These are phyloP conservation scores for Zhuliangozyma blackwelliae DNA, from an alignment of 1,139 yeast genomes.

Conservation along the genomic window DNA sequence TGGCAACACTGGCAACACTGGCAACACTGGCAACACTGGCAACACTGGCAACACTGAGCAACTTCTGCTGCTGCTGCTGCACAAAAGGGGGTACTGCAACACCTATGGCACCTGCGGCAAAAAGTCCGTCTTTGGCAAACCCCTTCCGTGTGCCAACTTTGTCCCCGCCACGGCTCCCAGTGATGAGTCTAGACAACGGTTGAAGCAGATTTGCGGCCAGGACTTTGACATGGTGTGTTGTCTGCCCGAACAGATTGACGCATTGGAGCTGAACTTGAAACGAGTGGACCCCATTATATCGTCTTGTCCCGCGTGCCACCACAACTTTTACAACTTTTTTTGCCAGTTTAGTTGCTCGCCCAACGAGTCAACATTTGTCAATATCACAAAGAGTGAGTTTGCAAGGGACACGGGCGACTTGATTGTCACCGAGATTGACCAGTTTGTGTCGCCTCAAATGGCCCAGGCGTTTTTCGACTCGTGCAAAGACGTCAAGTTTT, in stretches of 20 bases:
- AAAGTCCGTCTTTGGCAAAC: slow-evolving; percentile 70
- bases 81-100: slow-evolving; percentile 44
- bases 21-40: too few species aligned
- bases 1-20: too few species aligned
- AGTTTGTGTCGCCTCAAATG: slow-evolving; percentile 53
- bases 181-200: slow-evolving; percentile 38
- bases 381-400: slow-evolving; percentile 52
- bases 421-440: slow-evolving; percentile 69
- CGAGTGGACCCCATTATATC: slow-evolving; percentile 77
- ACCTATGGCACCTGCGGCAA: slow-evolving; percentile 74
- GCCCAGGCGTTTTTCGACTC: slow-evolving; percentile 73
- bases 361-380: slow-evolving; percentile 69
- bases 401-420: slow-evolving; percentile 51
- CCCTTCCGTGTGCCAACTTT: slow-evolving; percentile 72
- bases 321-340: slow-evolving; percentile 79
- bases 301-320: slow-evolving; percentile 91
- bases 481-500: slow-evolving; percentile 84
- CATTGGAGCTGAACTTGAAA: slow-evolving; percentile 50
- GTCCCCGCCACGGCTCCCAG: slow-evolving; percentile 44
- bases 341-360: slow-evolving; percentile 92
- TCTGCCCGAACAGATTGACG: slow-evolving; percentile 30
- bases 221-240: slow-evolving; percentile 51
- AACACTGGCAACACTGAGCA: too few species aligned
- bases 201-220: slow-evolving; percentile 55
- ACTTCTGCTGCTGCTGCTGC: not conserved